phyloP scores from a whole-genome alignment of 768 basidiomycete genomes.

The Crassisporium funariophilum region DNA sequence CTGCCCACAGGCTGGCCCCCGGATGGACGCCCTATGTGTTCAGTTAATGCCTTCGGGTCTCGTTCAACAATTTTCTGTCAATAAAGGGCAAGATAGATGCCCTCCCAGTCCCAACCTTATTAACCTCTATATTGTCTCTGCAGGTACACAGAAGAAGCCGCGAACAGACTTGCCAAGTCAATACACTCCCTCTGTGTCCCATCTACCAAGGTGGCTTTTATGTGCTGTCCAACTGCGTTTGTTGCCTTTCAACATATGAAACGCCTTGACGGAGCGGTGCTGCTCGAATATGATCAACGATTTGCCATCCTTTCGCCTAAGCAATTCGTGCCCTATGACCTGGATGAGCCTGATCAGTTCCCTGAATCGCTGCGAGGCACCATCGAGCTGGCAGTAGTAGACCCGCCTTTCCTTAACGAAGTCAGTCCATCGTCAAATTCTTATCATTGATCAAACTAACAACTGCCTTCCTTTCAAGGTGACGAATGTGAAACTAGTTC shows the following conservation, averaged over 20 bases:
- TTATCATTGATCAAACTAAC: not conserved
- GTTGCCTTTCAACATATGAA: slow-evolving; percentile 48
- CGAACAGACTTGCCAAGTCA: slow-evolving; percentile 36
- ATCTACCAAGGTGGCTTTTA: slow-evolving; percentile 39
- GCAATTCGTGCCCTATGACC: slow-evolving; percentile 45
- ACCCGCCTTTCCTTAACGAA: slow-evolving; percentile 51
- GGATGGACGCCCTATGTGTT: no score
- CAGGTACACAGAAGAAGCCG: slow-evolving; percentile 47
- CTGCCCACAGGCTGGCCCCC: no score
- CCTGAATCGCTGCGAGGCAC: slow-evolving; percentile 32
- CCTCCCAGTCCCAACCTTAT: slow-evolving; percentile 13
- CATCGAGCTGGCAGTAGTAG: slow-evolving; percentile 43
- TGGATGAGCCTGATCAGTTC: slow-evolving; percentile 43
- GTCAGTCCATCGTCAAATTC: slow-evolving; percentile 23
- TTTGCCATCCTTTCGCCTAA: slow-evolving; percentile 41
- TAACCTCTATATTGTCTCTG: slow-evolving; percentile 4
- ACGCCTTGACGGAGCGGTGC: slow-evolving; percentile 30
- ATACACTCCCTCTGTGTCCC: slow-evolving; percentile 35
- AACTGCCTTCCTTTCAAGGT: slow-evolving; percentile 22
- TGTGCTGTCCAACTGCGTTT: slow-evolving; percentile 50
- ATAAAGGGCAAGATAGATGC: slow-evolving; percentile 18
- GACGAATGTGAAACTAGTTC: slow-evolving; percentile 41
- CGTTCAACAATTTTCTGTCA: not conserved
- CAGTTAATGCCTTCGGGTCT: no score
- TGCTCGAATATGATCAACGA: slow-evolving; percentile 46